These are phyloP conservation scores for Sporothrix pallida DNA, from an alignment of 2,329 filamentous ascomycete species.

Conservation along the genomic window DNA sequence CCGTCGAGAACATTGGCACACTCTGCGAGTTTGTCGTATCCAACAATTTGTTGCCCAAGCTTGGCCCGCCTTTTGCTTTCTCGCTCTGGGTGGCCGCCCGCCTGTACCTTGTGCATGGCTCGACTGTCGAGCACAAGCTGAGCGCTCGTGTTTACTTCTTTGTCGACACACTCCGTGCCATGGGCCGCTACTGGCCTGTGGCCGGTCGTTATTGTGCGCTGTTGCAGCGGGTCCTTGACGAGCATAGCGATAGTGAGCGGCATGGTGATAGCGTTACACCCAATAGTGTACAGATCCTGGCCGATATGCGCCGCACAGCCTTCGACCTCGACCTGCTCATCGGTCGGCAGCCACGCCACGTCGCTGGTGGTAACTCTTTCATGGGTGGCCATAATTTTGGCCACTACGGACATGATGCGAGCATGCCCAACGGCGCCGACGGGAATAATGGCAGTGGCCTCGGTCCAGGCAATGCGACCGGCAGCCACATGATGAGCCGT, in stretches of 20 bases:
- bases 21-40: slow-evolving; percentile 79
- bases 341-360: slow-evolving; percentile 72
- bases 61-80: slow-evolving; percentile 90
- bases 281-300: slow-evolving; percentile 82
- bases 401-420: slow-evolving; percentile 26
- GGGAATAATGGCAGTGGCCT: slow-evolving; percentile 38
- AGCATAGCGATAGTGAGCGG: slow-evolving; percentile 79
- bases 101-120: slow-evolving; percentile 85
- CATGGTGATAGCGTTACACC: slow-evolving; percentile 78
- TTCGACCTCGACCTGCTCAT: slow-evolving; percentile 92
- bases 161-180: slow-evolving; percentile 78
- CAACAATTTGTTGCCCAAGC: slow-evolving; percentile 75
- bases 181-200: slow-evolving; percentile 86
- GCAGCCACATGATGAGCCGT: slow-evolving; percentile 48
- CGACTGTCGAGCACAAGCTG: slow-evolving; percentile 83
- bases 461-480: slow-evolving; percentile 33
- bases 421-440: slow-evolving; percentile 8
- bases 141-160: slow-evolving; percentile 81
- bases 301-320: slow-evolving; percentile 89
- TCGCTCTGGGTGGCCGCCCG: slow-evolving; percentile 91
- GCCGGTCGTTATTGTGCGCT: slow-evolving; percentile 81
- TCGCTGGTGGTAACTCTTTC: slow-evolving; percentile 39
- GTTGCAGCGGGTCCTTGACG: slow-evolving; percentile 81
- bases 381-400: slow-evolving; percentile 19
- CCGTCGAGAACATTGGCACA: slow-evolving; percentile 81